Percentiles rank a stretch among this genome's conserved stretches.
These are phyloP conservation scores for Candida smagusa DNA, from an alignment of 1,139 yeast genomes.

Conservation along the genomic window DNA sequence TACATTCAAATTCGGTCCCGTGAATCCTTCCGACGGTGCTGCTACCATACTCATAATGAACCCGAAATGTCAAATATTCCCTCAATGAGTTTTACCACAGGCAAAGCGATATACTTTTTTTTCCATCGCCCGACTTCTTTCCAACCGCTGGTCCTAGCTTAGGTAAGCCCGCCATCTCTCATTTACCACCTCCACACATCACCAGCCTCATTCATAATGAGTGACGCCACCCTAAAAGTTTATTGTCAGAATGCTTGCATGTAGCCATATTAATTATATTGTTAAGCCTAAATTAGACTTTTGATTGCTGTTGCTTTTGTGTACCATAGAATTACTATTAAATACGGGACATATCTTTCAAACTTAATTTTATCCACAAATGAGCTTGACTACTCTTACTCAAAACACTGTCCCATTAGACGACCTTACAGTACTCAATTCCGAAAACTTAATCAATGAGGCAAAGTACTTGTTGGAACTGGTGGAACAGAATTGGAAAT, in stretches of 20 bases:
- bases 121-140: too few relatives aligned
- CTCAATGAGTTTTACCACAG: too few relatives aligned
- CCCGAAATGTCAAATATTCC: too few relatives aligned
- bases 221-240: too few relatives aligned
- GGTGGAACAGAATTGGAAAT: slow-evolving; percentile 13
- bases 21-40: slow-evolving; percentile 15
- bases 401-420: slow-evolving; percentile 11
- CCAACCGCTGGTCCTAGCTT: too few relatives aligned
- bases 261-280: too few relatives aligned
- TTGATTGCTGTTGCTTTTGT: background rate
- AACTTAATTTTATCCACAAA: background rate
- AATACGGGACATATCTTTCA: too few relatives aligned
- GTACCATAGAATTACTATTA: background rate
- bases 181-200: too few relatives aligned
- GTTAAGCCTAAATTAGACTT: background rate
- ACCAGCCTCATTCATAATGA: too few relatives aligned
- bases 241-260: too few relatives aligned
- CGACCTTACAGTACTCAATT: slow-evolving; percentile 12
- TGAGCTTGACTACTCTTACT: slow-evolving; percentile 8
- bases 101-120: too few relatives aligned
- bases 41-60: background rate
- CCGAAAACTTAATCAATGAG: slow-evolving; percentile 11
- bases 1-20: slow-evolving; percentile 78
- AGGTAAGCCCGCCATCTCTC: too few relatives aligned
- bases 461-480: slow-evolving; percentile 14